Conservation (phyloP, 164 flowering plant species). For the Pachysandra terminalis region DNA sequence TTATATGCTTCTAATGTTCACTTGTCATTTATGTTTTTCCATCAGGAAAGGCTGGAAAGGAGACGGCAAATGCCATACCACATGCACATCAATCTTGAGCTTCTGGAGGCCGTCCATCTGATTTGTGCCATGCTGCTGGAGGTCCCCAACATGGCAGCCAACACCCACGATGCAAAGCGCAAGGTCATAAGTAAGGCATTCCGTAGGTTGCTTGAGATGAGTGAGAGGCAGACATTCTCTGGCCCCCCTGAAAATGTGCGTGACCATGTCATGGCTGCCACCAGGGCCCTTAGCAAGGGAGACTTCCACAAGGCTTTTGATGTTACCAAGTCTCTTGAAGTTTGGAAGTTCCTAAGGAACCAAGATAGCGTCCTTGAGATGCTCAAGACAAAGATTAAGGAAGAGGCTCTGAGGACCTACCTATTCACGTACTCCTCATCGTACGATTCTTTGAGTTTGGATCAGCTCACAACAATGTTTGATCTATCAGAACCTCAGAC, state of each 20-base stretch:
- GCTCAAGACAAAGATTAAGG: conserved; percentile 81
- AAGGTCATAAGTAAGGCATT: conserved; percentile 87
- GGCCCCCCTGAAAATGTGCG: conserved; percentile 96
- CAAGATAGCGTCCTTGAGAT: conserved; percentile 67
- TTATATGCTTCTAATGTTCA: neutral
- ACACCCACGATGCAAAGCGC: conserved; percentile 65
- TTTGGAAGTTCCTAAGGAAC: conserved; percentile 73
- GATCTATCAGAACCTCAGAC: conserved; percentile 56
- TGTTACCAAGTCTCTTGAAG: conserved; percentile 69
- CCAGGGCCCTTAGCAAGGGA: conserved; percentile 76
- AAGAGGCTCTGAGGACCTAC: conserved; percentile 88
- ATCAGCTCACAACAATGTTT: conserved; percentile 74
- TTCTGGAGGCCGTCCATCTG: conserved; percentile 85
- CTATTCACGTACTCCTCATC: conserved; percentile 67
- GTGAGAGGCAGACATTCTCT: conserved; percentile 79
- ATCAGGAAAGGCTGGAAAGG: conserved; percentile 88
- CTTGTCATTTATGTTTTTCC: conserved; percentile 1
- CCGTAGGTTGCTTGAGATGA: conserved; percentile 72
- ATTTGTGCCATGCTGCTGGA: conserved; percentile 95
- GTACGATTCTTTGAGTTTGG: conserved; percentile 67
- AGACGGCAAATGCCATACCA: conserved; percentile 98
- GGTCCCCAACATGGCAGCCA: conserved; percentile 95
- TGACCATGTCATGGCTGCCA: conserved; percentile 93
- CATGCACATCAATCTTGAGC: conserved; percentile 98
- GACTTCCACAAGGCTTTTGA: conserved; percentile 69